Percentiles rank a stretch among this genome's conserved stretches.
These are phyloP conservation scores for Protomyces pachydermus DNA, from an alignment of 1,139 yeast species.

Conservation along the genomic window DNA sequence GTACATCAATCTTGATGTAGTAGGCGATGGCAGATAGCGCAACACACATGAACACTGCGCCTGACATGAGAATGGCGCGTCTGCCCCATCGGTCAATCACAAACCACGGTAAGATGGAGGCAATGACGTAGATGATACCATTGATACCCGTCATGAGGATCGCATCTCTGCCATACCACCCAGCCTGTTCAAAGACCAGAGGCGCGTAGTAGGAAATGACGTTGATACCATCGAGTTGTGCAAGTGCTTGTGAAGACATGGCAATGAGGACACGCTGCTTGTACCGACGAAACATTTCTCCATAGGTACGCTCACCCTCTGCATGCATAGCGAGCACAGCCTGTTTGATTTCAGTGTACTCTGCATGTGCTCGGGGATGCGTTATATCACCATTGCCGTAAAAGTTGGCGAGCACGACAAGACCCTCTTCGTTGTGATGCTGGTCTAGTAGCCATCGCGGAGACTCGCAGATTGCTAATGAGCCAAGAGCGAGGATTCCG, in stretches of 20 bases:
- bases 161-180: conserved; percentile 86
- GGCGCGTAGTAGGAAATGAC: conserved; percentile 93
- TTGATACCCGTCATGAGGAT: conserved; percentile 91
- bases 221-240: conserved; percentile 88
- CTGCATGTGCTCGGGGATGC: conserved; percentile 55
- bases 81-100: conserved; percentile 89
- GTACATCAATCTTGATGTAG: conserved; percentile 56
- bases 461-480: conserved; percentile 58
- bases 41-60: conserved; percentile 73
- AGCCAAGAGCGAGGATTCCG: conserved; percentile 59
- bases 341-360: conserved; percentile 73
- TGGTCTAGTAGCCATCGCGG: conserved; percentile 53
- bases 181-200: conserved; percentile 87
- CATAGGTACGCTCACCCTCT: conserved; percentile 70
- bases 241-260: conserved; percentile 85
- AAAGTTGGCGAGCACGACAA: conserved; percentile 73
- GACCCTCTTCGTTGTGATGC: conserved; percentile 84
- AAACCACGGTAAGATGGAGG: conserved; percentile 89
- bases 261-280: conserved; percentile 79
- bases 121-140: conserved; percentile 62
- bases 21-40: conserved; percentile 63
- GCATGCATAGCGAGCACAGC: conserved; percentile 69
- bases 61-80: conserved; percentile 69
- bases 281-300: conserved; percentile 65
- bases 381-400: conserved; percentile 62